Percentiles rank a stretch among this genome's conserved stretches.
Conservation (phyloP, 2,329 filamentous ascomycete genomes). For the Xylariomycetidae sp. region DNA sequence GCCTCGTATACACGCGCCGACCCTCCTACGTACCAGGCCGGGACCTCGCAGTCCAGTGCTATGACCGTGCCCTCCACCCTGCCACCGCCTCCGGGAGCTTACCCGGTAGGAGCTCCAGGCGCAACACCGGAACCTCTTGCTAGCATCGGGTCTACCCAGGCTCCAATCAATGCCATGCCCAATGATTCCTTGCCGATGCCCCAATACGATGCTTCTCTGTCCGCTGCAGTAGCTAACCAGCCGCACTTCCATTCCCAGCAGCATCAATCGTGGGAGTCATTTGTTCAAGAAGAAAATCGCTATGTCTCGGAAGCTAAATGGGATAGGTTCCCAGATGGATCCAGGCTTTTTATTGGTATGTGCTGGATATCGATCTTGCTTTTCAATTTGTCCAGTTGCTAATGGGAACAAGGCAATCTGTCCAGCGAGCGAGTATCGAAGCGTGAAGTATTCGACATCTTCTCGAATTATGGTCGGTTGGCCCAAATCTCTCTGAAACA, state of each 20-base stretch:
- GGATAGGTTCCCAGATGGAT: slow-evolving; percentile 73
- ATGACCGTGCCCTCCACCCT: slow-evolving; percentile 9
- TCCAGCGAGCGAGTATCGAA: slow-evolving; percentile 92
- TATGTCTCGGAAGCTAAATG: slow-evolving; percentile 75
- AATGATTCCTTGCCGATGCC: slow-evolving; percentile 16
- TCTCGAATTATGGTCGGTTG: slow-evolving; percentile 76
- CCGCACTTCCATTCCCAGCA: slow-evolving; percentile 4
- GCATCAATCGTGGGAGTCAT: slow-evolving; percentile 60
- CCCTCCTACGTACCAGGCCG: slow-evolving; percentile 25
- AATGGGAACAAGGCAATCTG: slow-evolving; percentile 64
- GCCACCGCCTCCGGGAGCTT: slow-evolving; percentile 28
- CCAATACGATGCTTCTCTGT: slow-evolving; percentile 11
- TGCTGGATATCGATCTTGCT: slow-evolving; percentile 19
- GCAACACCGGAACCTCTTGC: no score
- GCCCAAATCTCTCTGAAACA: slow-evolving; percentile 96
- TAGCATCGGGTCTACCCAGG: slow-evolving; percentile 22
- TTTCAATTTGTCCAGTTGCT: no score
- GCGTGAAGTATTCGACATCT: slow-evolving; percentile 86
- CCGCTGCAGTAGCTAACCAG: slow-evolving; percentile 5
- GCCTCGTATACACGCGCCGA: slow-evolving; percentile 25
- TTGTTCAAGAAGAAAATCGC: slow-evolving; percentile 64
- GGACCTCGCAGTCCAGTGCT: slow-evolving; percentile 23
- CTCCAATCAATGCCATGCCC: slow-evolving; percentile 22
- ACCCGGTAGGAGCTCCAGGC: slow-evolving; percentile 27
- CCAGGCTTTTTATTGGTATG: slow-evolving; percentile 73